Evolutionary conservation across 208 protist species (phyloP).

Genomic region (Trypanosomatidae sp.): DNA sequence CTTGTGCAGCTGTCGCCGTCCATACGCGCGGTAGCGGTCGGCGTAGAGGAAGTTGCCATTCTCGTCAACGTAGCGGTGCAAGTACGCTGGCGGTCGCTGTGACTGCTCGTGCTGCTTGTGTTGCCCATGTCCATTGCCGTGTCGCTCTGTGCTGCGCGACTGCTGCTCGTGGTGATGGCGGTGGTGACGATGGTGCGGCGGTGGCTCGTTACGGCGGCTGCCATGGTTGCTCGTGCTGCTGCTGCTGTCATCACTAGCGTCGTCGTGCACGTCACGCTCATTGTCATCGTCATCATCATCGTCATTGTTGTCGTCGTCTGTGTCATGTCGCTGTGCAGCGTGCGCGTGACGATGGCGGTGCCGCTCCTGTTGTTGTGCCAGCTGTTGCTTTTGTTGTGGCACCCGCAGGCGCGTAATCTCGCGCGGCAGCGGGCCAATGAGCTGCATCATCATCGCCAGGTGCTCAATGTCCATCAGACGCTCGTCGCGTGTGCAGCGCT

Average conservation of each 20-base stretch:
- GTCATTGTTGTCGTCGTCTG: too few species aligned
- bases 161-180: too few species aligned
- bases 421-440: constrained; percentile 43
- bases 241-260: too few species aligned
- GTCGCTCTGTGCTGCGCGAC: too few species aligned
- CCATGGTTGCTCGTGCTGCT: too few species aligned
- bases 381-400: constrained; percentile 20
- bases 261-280: too few species aligned
- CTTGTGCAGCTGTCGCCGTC: constrained; percentile 19
- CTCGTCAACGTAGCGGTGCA: constrained; percentile 47
- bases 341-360: not conserved
- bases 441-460: constrained; percentile 75
- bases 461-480: constrained; percentile 64
- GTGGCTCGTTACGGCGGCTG: too few species aligned
- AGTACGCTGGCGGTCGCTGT: constrained; percentile 25
- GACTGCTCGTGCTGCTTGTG: too few species aligned
- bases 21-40: constrained; percentile 24
- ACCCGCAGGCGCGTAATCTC: constrained; percentile 31
- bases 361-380: constrained; percentile 3
- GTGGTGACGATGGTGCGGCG: not conserved
- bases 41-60: constrained; percentile 42
- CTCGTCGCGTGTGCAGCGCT: constrained; percentile 29
- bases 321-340: too few species aligned
- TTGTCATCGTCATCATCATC: too few species aligned
- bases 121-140: too few species aligned